Conservation (phyloP, 805 yeast species). For the Debaryomyces maramus region DNA sequence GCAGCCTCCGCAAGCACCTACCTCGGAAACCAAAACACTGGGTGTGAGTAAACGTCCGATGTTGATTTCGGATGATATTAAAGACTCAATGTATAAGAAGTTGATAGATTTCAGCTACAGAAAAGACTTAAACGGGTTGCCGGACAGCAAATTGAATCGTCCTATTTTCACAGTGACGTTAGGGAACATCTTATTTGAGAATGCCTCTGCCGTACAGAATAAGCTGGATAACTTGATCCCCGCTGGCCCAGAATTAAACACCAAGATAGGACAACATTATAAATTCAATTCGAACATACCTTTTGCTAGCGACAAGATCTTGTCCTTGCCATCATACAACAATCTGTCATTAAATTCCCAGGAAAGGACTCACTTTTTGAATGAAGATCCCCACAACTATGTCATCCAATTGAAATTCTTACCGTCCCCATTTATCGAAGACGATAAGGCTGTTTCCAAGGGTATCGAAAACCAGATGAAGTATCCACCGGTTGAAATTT, state of each 20-base stretch:
- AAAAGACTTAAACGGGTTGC: conserved; percentile 21
- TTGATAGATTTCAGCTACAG: conserved; percentile 29
- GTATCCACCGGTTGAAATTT: conserved; percentile 57
- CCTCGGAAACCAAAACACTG: not conserved
- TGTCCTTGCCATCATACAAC: conserved; percentile 27
- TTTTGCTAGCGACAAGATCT: conserved; percentile 29
- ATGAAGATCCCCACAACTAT: conserved; percentile 34
- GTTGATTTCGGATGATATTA: conserved; percentile 11
- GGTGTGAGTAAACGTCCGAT: not conserved
- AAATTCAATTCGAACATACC: conserved; percentile 37
- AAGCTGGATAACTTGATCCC: conserved; percentile 8
- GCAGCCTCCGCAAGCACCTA: not conserved
- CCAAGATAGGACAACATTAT: conserved; percentile 7
- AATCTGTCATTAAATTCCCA: conserved; percentile 10
- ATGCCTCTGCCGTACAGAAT: conserved; percentile 3
- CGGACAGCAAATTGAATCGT: conserved; percentile 14
- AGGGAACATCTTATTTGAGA: conserved; percentile 38
- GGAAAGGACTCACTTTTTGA: conserved; percentile 23
- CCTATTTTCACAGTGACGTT: conserved; percentile 38
- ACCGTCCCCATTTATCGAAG: conserved; percentile 41
- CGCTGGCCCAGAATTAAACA: conserved; percentile 4
- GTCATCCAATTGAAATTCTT: conserved; percentile 46
- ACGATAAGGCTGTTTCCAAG: conserved; percentile 7
- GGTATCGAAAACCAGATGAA: conserved; percentile 20
- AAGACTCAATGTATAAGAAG: conserved; percentile 22